Evolutionary conservation across 352 stramenopile genomes (phyloP).

Genomic region (Globisporangium carolinianum): DNA sequence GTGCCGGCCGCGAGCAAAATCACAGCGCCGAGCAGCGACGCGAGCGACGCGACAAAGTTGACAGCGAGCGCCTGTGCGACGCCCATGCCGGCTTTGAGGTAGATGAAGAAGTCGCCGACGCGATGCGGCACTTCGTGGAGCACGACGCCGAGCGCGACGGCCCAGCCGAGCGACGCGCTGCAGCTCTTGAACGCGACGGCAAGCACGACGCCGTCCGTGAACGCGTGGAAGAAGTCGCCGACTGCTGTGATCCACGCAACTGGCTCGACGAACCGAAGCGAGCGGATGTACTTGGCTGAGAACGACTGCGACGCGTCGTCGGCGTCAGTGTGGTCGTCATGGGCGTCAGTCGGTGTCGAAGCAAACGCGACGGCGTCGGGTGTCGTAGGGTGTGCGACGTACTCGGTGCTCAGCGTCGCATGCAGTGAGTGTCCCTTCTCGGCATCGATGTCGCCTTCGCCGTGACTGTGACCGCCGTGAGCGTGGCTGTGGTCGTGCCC

Average conservation of each 20-base stretch:
- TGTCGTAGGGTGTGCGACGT: too few species aligned
- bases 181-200: conserved; percentile 19
- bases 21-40: conserved; percentile 12
- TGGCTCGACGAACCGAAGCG: conserved; percentile 12
- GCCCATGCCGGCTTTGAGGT: conserved; percentile 13
- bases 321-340: not conserved
- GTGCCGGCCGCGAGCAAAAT: conserved; percentile 10
- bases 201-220: conserved; percentile 19
- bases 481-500: conserved; percentile 12
- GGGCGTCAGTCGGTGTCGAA: not conserved
- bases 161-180: conserved; percentile 15
- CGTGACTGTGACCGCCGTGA: conserved; percentile 24
- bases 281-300: conserved; percentile 6
- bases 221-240: conserved; percentile 19
- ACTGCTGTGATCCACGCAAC: conserved; percentile 22
- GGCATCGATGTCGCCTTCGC: conserved; percentile 1
- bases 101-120: conserved; percentile 23
- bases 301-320: not conserved
- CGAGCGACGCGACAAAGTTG: conserved; percentile 15
- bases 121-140: conserved; percentile 20
- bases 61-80: conserved; percentile 13
- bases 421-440: too few species aligned
- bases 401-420: too few species aligned
- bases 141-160: conserved; percentile 17
- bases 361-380: too few species aligned